Evolutionary conservation across 2,329 filamentous ascomycete genomes (phyloP).

Genomic region (Podosphaera xanthii): DNA sequence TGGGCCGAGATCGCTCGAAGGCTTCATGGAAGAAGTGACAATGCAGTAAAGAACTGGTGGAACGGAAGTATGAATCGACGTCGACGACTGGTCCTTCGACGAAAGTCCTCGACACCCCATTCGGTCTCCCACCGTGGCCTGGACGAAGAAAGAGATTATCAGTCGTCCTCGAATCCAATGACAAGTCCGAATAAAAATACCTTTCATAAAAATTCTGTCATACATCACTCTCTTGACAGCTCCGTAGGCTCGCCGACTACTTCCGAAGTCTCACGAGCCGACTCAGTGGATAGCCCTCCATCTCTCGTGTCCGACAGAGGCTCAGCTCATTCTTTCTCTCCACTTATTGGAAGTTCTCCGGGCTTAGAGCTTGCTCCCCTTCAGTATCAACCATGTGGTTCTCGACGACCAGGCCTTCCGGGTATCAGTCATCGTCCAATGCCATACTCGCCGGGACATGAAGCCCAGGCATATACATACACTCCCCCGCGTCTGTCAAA

Average conservation of each 20-base stretch:
- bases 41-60: conserved; percentile 96
- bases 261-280: conserved; percentile 35
- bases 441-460: not conserved
- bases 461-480: not conserved
- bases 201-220: not conserved
- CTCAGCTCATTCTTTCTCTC: conserved; percentile 38
- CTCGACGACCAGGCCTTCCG: not conserved
- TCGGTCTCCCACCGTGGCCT: conserved; percentile 6
- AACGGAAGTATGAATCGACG: conserved; percentile 79
- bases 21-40: conserved; percentile 71
- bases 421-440: not conserved
- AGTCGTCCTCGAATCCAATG: conserved; percentile 12
- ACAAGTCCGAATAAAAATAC: not conserved
- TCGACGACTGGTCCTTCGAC: conserved; percentile 17
- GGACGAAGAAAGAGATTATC: conserved; percentile 14
- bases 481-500: not conserved
- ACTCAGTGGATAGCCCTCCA: conserved; percentile 35
- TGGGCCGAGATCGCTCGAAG: conserved; percentile 84
- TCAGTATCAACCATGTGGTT: conserved; percentile 5
- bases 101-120: conserved; percentile 11
- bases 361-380: conserved; percentile 15
- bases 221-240: conserved; percentile 20
- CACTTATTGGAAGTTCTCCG: conserved; percentile 16
- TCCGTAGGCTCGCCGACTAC: conserved; percentile 41
- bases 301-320: conserved; percentile 49